Percentiles rank a stretch among this genome's conserved stretches.
These are phyloP conservation scores for Xylaria bambusicola DNA, from an alignment of 495 filamentous ascomycete genomes.

Conservation along the genomic window DNA sequence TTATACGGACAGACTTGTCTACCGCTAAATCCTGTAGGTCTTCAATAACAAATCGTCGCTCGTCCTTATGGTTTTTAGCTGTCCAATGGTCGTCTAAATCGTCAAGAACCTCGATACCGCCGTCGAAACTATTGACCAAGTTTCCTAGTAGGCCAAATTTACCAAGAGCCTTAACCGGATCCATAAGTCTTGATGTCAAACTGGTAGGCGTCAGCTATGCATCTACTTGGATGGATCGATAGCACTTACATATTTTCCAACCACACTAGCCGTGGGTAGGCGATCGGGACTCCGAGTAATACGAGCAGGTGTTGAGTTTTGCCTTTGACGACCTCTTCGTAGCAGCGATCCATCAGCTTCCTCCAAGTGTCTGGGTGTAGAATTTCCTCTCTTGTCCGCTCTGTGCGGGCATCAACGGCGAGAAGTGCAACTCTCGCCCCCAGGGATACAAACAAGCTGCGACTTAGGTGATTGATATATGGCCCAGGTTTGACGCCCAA, in stretches of 20 bases:
- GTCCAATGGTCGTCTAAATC: conserved; percentile 97
- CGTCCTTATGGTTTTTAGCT: conserved; percentile 86
- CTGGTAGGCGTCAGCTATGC: conserved; percentile 41
- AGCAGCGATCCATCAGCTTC: conserved; percentile 79
- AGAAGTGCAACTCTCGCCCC: conserved; percentile 79
- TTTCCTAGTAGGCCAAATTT: conserved; percentile 77
- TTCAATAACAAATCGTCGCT: conserved; percentile 83
- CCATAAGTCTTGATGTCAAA: conserved; percentile 80
- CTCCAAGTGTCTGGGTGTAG: conserved; percentile 80
- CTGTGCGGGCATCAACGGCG: conserved; percentile 88
- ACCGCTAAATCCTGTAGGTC: conserved; percentile 88
- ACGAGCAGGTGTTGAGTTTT: conserved; percentile 89
- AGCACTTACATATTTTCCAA: conserved; percentile 64
- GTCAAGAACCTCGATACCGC: conserved; percentile 90
- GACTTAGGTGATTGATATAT: conserved; percentile 83
- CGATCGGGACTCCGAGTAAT: conserved; percentile 81
- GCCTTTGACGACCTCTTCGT: conserved; percentile 76
- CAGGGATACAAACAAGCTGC: conserved; percentile 82
- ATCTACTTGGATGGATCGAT: not conserved
- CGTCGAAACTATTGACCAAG: conserved; percentile 86
- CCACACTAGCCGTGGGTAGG: conserved; percentile 86
- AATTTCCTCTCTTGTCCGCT: conserved; percentile 78
- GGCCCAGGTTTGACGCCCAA: conserved; percentile 79
- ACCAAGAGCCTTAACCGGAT: conserved; percentile 84
- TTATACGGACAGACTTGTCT: conserved; percentile 88